Evolutionary conservation across 495 filamentous ascomycete genomes (phyloP).

Genomic region (Talaromyces thailandensis): DNA sequence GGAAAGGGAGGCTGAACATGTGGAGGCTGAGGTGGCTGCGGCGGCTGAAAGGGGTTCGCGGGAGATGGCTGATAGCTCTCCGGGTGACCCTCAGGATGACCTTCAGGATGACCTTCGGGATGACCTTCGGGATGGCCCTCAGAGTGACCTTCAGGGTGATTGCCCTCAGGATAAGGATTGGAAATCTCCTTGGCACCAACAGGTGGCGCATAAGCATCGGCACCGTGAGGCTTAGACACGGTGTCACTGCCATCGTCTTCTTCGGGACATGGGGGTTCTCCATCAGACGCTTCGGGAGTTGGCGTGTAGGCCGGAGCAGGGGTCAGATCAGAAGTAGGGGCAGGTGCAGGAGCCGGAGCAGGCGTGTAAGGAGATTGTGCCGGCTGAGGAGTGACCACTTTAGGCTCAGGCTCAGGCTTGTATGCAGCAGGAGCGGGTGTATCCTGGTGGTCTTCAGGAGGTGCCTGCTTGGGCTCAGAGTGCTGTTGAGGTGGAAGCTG

Average conservation of each 20-base stretch:
- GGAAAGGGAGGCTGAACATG: neutral
- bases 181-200: neutral
- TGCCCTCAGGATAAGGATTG: neutral
- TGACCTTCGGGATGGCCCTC: neutral
- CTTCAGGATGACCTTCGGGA: neutral
- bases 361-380: neutral
- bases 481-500: conserved; percentile 6
- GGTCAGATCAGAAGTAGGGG: neutral
- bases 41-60: neutral
- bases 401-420: neutral
- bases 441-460: neutral
- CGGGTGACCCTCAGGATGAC: neutral
- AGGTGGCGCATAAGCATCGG: neutral
- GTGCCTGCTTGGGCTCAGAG: conserved; percentile 1
- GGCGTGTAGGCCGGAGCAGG: neutral
- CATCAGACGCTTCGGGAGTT: neutral
- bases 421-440: neutral
- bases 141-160: neutral
- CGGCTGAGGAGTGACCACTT: neutral
- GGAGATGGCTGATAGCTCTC: neutral
- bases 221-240: neutral
- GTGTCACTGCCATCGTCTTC: neutral
- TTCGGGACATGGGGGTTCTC: neutral
- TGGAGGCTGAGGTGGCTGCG: neutral
- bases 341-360: neutral